phyloP scores from a whole-genome alignment of 768 basidiomycete genomes.

The Lentinula boryana region DNA sequence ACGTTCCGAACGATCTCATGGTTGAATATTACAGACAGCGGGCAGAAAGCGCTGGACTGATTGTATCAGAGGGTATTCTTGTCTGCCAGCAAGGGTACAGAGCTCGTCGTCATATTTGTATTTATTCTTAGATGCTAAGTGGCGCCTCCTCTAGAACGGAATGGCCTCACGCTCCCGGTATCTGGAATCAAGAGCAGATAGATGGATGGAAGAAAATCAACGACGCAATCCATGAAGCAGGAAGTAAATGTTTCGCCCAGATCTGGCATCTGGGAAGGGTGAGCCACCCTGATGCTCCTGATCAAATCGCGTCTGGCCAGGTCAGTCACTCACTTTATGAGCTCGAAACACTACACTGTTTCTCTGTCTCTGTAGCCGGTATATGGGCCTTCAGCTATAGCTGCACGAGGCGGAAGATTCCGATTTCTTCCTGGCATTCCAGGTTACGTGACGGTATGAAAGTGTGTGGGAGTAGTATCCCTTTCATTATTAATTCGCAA shows the following conservation, averaged over 20 bases:
- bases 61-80: constrained; percentile 25
- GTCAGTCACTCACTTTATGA: constrained; percentile 7
- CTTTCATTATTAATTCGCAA: neutral
- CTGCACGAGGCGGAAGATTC: constrained; percentile 21
- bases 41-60: constrained; percentile 27
- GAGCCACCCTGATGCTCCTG: constrained; percentile 20
- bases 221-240: constrained; percentile 27
- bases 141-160: constrained; percentile 16
- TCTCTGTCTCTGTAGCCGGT: constrained; percentile 15
- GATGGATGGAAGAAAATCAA: constrained; percentile 25
- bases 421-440: constrained; percentile 19
- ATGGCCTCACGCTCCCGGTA: constrained; percentile 25
- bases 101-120: neutral
- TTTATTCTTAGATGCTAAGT: neutral
- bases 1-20: constrained; percentile 28
- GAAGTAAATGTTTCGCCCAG: constrained; percentile 23
- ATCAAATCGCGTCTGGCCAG: constrained; percentile 19
- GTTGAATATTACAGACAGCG: constrained; percentile 33
- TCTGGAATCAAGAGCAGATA: constrained; percentile 25
- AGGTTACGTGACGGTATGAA: constrained; percentile 18
- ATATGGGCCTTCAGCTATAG: constrained; percentile 19
- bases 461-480: neutral
- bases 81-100: constrained; percentile 24
- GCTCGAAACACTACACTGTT: too few species aligned
- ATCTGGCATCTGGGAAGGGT: constrained; percentile 17